Evolutionary conservation across 257 asterid species (phyloP).

Genomic region (Nicotiana knightiana): DNA sequence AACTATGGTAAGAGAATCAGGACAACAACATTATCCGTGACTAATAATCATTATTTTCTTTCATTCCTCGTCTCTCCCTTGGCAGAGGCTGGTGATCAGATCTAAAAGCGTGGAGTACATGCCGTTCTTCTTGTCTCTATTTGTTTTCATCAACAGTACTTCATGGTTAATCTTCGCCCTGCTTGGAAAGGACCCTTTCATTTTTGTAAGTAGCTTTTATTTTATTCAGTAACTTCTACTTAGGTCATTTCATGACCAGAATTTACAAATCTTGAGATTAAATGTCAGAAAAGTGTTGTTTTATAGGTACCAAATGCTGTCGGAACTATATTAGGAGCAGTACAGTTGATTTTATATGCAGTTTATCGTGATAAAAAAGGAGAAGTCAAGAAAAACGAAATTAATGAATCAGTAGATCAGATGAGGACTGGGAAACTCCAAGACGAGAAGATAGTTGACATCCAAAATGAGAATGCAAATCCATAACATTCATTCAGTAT

Average conservation of each 20-base stretch:
- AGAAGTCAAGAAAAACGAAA: slow-evolving; percentile 19
- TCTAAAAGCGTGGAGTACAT: slow-evolving; percentile 77
- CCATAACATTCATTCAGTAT: neutral
- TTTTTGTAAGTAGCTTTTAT: slow-evolving; percentile 38
- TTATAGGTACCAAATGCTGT: slow-evolving; percentile 67
- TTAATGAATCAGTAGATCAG: slow-evolving; percentile 23
- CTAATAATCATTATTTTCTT: neutral
- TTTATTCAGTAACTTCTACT: neutral
- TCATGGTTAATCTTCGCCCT: slow-evolving; percentile 67
- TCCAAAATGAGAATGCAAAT: neutral
- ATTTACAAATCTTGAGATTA: neutral
- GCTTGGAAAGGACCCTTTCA: slow-evolving; percentile 60
- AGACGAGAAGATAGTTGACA: slow-evolving; percentile 8
- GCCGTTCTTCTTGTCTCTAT: slow-evolving; percentile 69
- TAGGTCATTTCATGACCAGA: neutral
- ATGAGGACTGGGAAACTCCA: slow-evolving; percentile 26
- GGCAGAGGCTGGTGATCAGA: slow-evolving; percentile 68
- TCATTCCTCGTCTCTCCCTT: neutral
- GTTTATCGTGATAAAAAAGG: slow-evolving; percentile 44
- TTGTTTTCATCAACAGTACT: slow-evolving; percentile 63
- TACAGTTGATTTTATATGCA: slow-evolving; percentile 53
- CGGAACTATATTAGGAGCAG: slow-evolving; percentile 56
- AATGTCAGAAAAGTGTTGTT: neutral
- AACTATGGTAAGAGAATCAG: no score
- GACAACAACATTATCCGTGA: no score